Evolutionary conservation across 192 early-diverging fungal species (phyloP).

Genomic region (Paraglomus occultum): DNA sequence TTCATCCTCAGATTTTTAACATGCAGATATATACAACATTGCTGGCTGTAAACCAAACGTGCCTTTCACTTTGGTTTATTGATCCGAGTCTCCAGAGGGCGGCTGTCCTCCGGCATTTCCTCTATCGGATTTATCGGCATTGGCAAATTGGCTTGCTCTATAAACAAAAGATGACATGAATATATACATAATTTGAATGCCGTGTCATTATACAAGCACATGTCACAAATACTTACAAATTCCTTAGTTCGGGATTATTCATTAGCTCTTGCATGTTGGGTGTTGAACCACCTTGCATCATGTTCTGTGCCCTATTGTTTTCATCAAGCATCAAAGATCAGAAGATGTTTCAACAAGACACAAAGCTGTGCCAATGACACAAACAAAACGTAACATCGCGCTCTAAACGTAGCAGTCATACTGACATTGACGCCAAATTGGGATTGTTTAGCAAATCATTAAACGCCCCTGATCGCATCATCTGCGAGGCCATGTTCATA

Average conservation of each 20-base stretch:
- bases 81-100: too few relatives aligned
- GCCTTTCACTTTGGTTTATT: too few relatives aligned
- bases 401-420: constrained; percentile 4
- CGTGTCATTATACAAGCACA: not conserved
- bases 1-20: too few relatives aligned
- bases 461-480: constrained; percentile 84
- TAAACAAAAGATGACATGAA: not conserved
- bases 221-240: constrained; percentile 38
- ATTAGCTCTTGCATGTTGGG: constrained; percentile 60
- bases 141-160: constrained; percentile 49
- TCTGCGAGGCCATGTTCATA: constrained; percentile 93
- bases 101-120: constrained; percentile 22
- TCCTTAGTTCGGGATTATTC: constrained; percentile 69
- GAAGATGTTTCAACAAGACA: constrained; percentile 8
- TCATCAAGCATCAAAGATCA: constrained; percentile 4
- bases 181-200: constrained; percentile 1
- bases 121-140: constrained; percentile 36
- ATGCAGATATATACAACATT: too few relatives aligned
- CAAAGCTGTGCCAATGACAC: not conserved
- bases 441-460: constrained; percentile 91
- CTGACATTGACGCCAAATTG: constrained; percentile 77
- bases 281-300: constrained; percentile 70
- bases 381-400: constrained; percentile 7
- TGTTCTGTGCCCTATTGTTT: constrained; percentile 62
- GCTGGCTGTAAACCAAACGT: too few relatives aligned